Evolutionary conservation across 1,284 basidiomycete genomes (phyloP).

Genomic region (Apiotrichum montevideense): DNA sequence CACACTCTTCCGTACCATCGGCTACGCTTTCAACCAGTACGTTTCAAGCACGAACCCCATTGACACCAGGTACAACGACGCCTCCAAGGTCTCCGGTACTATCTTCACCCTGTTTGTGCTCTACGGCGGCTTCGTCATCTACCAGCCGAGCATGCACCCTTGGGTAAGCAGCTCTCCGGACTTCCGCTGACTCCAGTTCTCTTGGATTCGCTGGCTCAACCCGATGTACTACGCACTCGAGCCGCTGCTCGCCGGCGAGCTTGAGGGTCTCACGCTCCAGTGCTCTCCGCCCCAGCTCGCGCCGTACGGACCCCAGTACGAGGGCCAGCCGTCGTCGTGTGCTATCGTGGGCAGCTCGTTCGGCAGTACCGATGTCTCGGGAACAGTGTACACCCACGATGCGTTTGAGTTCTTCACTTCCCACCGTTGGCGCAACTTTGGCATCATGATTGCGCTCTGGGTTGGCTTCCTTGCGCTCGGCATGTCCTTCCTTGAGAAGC

Average conservation of each 20-base stretch:
- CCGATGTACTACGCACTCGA: constrained; percentile 33
- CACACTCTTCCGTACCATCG: constrained; percentile 33
- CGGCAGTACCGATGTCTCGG: background rate
- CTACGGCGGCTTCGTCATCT: constrained; percentile 12
- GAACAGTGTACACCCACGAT: constrained; percentile 44
- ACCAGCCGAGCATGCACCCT: constrained; percentile 25
- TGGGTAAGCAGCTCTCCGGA: constrained; percentile 15
- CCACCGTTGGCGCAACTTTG: constrained; percentile 49
- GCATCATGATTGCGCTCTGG: constrained; percentile 43
- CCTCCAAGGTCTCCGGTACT: constrained; percentile 32
- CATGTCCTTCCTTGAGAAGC: constrained; percentile 10
- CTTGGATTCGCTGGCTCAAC: constrained; percentile 18
- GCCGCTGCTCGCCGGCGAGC: constrained; percentile 45
- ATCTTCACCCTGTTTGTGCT: constrained; percentile 29
- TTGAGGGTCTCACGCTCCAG: constrained; percentile 37
- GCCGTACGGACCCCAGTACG: constrained; percentile 43
- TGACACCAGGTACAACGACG: constrained; percentile 28
- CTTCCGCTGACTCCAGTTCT: constrained; percentile 16
- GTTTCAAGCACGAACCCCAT: no score
- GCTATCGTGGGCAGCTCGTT: constrained; percentile 40
- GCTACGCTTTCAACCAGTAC: constrained; percentile 32
- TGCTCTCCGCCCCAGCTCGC: constrained; percentile 42
- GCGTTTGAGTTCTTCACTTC: constrained; percentile 40
- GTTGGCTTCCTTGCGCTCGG: constrained; percentile 17
- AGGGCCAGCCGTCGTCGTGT: constrained; percentile 28